Conservation (phyloP, 2,329 filamentous ascomycete genomes). For the Claviceps maximensis region DNA sequence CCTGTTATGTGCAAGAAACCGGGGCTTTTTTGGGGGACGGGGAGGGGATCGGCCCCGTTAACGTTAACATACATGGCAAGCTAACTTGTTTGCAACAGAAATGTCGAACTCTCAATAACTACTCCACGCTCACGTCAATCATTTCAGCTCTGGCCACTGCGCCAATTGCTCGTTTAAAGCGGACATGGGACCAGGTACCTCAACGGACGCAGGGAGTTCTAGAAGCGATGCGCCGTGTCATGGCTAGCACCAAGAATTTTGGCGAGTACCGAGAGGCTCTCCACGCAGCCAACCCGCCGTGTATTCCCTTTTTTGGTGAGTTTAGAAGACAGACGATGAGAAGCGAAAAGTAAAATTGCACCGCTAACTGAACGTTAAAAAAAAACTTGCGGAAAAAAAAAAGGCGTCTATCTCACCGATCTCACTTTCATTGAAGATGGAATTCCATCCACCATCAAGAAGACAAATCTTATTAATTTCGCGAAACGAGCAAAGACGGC, state of each 20-base stretch:
- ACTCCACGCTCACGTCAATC: conserved; percentile 92
- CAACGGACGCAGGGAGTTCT: conserved; percentile 67
- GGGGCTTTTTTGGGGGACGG: too few species aligned
- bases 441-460: conserved; percentile 91
- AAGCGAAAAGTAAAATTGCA: background rate
- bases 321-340: background rate
- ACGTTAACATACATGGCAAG: conserved; percentile 5
- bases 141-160: conserved; percentile 92
- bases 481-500: conserved; percentile 96
- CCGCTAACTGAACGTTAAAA: too few species aligned
- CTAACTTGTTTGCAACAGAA: conserved; percentile 41
- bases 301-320: conserved; percentile 94
- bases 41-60: too few species aligned
- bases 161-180: conserved; percentile 81
- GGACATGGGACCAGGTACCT: conserved; percentile 91
- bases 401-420: conserved; percentile 87
- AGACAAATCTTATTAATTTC: conserved; percentile 95
- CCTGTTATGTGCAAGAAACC: too few species aligned
- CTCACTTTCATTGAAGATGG: conserved; percentile 97
- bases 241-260: conserved; percentile 98
- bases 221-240: conserved; percentile 84
- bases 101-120: conserved; percentile 90
- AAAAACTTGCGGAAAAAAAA: background rate
- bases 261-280: conserved; percentile 89
- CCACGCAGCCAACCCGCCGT: conserved; percentile 86